These are phyloP conservation scores for Massospora cicadina DNA, from an alignment of 371 early-diverging fungal species.

Conservation along the genomic window DNA sequence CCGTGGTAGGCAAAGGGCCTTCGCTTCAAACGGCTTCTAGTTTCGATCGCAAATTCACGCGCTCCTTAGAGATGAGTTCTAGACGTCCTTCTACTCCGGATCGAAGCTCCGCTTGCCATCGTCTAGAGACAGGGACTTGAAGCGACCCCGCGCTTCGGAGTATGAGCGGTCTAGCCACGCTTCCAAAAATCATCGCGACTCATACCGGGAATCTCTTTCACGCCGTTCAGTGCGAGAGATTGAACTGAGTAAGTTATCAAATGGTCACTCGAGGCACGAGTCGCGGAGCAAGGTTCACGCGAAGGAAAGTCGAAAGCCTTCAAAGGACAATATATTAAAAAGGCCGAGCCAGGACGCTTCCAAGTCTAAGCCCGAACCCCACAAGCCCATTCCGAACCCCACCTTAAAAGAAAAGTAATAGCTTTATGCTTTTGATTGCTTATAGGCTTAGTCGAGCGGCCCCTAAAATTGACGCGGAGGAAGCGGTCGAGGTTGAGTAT, in stretches of 20 bases:
- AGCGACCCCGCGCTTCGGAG: neutral
- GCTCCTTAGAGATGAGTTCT: neutral
- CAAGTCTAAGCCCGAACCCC: neutral
- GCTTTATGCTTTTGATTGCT: neutral
- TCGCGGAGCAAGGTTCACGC: neutral
- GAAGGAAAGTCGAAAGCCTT: neutral
- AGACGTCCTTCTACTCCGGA: neutral
- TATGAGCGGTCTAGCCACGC: neutral
- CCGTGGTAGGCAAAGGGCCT: neutral
- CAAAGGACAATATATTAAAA: neutral
- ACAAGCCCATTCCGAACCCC: neutral
- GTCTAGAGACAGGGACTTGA: conserved; percentile 5
- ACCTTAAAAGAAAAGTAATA: neutral
- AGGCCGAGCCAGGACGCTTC: neutral
- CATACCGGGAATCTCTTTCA: neutral
- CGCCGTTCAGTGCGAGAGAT: neutral
- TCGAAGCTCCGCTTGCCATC: neutral
- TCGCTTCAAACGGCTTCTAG: neutral
- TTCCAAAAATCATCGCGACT: neutral
- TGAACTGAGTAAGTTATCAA: neutral
- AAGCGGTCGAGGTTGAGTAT: conserved; percentile 21
- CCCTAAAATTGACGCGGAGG: conserved; percentile 4
- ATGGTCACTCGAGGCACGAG: neutral
- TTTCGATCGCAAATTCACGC: neutral
- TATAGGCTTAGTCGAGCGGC: neutral